A percentile compares a stretch with the other conserved stretches of the same genome.
Conservation (phyloP, 108 stramenopile species). For the Cyclotella cryptica region DNA sequence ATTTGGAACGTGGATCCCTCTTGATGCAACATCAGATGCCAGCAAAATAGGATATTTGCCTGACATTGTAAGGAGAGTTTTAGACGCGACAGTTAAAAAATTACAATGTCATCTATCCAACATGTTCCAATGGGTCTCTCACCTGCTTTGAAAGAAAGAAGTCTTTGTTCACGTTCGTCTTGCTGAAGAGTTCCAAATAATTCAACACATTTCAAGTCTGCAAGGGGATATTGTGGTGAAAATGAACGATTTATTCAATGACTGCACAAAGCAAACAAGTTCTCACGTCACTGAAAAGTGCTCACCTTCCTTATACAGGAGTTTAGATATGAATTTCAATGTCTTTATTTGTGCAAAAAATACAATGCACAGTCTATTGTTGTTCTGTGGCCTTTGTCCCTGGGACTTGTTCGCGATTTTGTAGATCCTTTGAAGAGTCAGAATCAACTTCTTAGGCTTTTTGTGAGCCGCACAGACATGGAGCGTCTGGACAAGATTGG, state of each 20-base stretch:
- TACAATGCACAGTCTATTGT: conserved; percentile 53
- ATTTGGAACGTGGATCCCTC: conserved; percentile 91
- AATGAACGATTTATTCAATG: neutral
- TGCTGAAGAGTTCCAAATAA: conserved; percentile 75
- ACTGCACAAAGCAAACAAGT: neutral
- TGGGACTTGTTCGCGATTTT: conserved; percentile 24
- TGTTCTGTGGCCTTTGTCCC: conserved; percentile 20
- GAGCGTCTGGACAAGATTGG: conserved; percentile 75
- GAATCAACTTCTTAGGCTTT: conserved; percentile 81
- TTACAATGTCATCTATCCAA: too few relatives aligned
- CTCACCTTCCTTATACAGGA: conserved; percentile 66
- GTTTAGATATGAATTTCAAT: conserved; percentile 57
- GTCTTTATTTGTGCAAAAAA: conserved; percentile 76
- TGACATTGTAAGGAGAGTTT: conserved; percentile 34
- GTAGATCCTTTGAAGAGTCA: conserved; percentile 64
- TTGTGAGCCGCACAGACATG: conserved; percentile 89
- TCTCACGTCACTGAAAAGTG: neutral
- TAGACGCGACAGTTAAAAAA: neutral
- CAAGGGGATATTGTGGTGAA: neutral
- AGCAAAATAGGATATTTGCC: conserved; percentile 84
- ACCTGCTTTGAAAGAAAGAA: conserved; percentile 60
- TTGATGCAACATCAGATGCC: conserved; percentile 96
- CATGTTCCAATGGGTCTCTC: neutral
- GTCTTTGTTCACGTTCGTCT: conserved; percentile 55
- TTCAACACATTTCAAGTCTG: conserved; percentile 48